Base-by-base conservation (phyloP, 225 moss, liverwort and hornwort species). In the Polytrichum formosum region DNA sequence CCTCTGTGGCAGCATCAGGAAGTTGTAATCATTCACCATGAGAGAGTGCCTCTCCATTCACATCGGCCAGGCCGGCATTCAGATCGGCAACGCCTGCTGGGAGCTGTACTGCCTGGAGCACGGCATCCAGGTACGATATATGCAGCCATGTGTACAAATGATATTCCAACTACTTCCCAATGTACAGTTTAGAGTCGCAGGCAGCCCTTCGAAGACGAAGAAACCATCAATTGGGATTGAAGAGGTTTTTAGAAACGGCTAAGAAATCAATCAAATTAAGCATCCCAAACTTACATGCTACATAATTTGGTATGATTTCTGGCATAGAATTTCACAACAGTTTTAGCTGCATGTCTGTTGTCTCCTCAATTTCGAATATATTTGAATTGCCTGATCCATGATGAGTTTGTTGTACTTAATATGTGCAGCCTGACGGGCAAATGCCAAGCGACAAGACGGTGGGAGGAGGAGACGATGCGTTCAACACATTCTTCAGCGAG, bases 11-110 rank as follows among this genome's bases (percentile, higher is more conserved):
- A 33, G 33, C 8, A 33, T 33, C 33, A 9, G 35, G 35, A 35
- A 35, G 0, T 46, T 46, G 1, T 13, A 13, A 46, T 46, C 13
- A 46, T 46, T 67, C 19, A 28, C 53, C 53, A 85, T 85, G 85
- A 82, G 85, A 79, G 82, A 85, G 78, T 85, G 85, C 69, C 79
- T 82, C 60, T 85, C 82, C 19, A 85, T 85, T 67, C 85, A 82
- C 67, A 81, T 85, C 18, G 85, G 82, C 76, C 85, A 85, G 74
- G 85, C 85, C 8, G 85, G 79, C 74, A 85, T 85, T 54, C 82
- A 85, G 78, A 74, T 85, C 27, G 85, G 82, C 26, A 82, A 85
- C 70, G 85, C 82, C 64, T 85, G 77, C 55, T 85, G 85, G 82
- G 82, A 85, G 77, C 79, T 85, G 19, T 85, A 82, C 69, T 82